phyloP scores from a whole-genome alignment of 169 alveolate species.

The Pseudocohnilembus persalinus region DNA sequence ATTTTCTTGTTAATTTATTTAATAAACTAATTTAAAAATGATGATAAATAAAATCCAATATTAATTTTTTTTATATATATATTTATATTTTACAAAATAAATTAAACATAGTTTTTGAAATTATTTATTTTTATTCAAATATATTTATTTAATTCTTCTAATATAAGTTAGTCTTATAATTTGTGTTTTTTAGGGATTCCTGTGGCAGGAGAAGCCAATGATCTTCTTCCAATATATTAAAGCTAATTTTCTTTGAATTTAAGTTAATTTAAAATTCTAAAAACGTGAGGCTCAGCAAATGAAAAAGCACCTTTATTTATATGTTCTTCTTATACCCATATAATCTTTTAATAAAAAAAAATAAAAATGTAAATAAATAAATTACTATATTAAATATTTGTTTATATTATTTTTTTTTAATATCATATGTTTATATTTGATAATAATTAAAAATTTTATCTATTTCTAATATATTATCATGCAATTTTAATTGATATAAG shows the following conservation, averaged over 20 bases:
- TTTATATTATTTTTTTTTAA: too few species aligned
- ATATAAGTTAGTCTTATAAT: not conserved
- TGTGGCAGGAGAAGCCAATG: not conserved
- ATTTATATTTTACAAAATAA: too few species aligned
- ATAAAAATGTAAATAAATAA: slow-evolving; percentile 62
- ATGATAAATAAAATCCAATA: too few species aligned
- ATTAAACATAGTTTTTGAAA: too few species aligned
- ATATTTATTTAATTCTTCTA: too few species aligned
- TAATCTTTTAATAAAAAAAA: slow-evolving; percentile 50
- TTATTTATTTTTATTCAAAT: too few species aligned
- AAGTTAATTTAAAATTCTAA: slow-evolving; percentile 33
- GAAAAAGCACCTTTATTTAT: slow-evolving; percentile 89
- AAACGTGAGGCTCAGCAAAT: slow-evolving; percentile 59
- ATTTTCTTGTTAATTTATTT: too few species aligned
- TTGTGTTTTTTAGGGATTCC: not conserved
- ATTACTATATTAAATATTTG: slow-evolving; percentile 61
- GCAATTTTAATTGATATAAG: not conserved
- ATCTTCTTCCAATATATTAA: slow-evolving; percentile 51
- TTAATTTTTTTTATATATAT: too few species aligned
- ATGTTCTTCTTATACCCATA: slow-evolving; percentile 94
- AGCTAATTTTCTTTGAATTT: slow-evolving; percentile 22
- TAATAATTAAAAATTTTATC: too few species aligned
- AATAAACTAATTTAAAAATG: too few species aligned
- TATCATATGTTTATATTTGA: too few species aligned
- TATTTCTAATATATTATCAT: too few species aligned